Conservation (phyloP, 2,329 filamentous ascomycete genomes). For the Cytospora schulzeri region DNA sequence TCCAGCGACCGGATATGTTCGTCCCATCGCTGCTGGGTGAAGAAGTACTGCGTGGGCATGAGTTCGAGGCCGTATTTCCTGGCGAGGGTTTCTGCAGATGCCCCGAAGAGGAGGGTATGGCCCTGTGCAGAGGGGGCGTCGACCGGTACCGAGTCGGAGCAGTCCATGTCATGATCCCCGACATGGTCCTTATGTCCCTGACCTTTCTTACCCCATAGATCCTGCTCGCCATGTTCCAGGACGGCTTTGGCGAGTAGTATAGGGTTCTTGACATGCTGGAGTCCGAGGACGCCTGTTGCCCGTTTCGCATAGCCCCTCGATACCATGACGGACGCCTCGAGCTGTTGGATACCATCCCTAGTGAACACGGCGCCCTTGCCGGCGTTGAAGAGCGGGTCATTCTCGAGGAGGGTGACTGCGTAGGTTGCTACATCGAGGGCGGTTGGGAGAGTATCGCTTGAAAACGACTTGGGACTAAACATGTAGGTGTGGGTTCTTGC, state of each 20-base stretch:
- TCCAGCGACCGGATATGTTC: conserved; percentile 62
- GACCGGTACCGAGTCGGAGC: conserved; percentile 29
- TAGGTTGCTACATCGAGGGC: conserved; percentile 75
- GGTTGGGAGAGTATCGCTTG: conserved; percentile 42
- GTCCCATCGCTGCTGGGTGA: conserved; percentile 72
- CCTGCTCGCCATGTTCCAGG: conserved; percentile 66
- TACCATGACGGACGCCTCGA: conserved; percentile 88
- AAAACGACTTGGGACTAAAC: conserved; percentile 36
- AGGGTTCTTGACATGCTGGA: conserved; percentile 77
- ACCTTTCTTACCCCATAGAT: conserved; percentile 46
- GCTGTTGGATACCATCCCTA: conserved; percentile 77
- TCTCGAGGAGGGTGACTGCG: conserved; percentile 75
- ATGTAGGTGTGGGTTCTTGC: conserved; percentile 51
- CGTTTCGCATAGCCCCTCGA: conserved; percentile 72
- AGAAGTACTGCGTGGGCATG: conserved; percentile 74
- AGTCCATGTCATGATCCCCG: conserved; percentile 30
- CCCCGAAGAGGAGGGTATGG: conserved; percentile 71
- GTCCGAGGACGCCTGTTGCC: conserved; percentile 74
- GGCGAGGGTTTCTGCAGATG: conserved; percentile 70
- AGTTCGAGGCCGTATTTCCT: conserved; percentile 68
- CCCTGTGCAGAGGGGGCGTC: conserved; percentile 62
- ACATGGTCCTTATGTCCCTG: conserved; percentile 26
- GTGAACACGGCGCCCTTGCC: conserved; percentile 87
- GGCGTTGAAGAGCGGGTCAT: conserved; percentile 82
- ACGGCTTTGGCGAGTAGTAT: conserved; percentile 73